phyloP scores from a whole-genome alignment of 2,329 filamentous ascomycete species.

The Knufia fluminis region DNA sequence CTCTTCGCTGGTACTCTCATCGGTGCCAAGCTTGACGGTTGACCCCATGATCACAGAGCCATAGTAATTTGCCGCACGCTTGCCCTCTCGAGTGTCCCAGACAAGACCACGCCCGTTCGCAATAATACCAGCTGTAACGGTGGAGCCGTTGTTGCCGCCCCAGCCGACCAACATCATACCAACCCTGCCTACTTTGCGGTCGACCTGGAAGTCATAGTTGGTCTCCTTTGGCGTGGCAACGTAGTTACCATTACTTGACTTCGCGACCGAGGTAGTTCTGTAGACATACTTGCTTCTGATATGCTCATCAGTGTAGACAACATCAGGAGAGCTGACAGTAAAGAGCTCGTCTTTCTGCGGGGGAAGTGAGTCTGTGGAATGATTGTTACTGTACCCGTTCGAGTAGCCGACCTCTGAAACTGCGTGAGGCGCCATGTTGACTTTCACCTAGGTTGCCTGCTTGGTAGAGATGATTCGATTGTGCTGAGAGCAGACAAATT shows the following conservation, averaged over 20 bases:
- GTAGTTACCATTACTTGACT: constrained; percentile 63
- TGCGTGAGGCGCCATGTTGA: constrained; percentile 88
- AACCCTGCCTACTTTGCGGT: constrained; percentile 83
- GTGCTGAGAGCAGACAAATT: constrained; percentile 26
- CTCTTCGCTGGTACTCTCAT: constrained; percentile 73
- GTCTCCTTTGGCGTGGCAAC: constrained; percentile 81
- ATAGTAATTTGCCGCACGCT: constrained; percentile 87
- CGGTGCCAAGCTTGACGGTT: constrained; percentile 89
- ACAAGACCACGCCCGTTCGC: constrained; percentile 78
- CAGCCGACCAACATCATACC: constrained; percentile 96
- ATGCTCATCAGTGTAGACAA: constrained; percentile 75
- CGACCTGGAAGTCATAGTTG: constrained; percentile 93
- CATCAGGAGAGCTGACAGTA: constrained; percentile 83
- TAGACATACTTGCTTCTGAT: constrained; percentile 96
- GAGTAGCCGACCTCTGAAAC: constrained; percentile 48
- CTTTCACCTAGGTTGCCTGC: constrained; percentile 20
- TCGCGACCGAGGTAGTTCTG: constrained; percentile 77
- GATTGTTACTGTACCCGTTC: constrained; percentile 41
- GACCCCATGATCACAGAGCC: constrained; percentile 96
- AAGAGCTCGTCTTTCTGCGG: constrained; percentile 54
- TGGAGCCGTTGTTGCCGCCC: constrained; percentile 97
- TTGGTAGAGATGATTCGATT: constrained; percentile 38
- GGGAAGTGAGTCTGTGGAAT: constrained; percentile 5
- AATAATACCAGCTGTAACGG: constrained; percentile 92
- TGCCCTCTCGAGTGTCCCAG: constrained; percentile 91